A percentile compares a stretch with the other conserved stretches of the same genome.
Evolutionary conservation across 768 basidiomycete species (phyloP).

Genomic region (Favolaschia claudopus): DNA sequence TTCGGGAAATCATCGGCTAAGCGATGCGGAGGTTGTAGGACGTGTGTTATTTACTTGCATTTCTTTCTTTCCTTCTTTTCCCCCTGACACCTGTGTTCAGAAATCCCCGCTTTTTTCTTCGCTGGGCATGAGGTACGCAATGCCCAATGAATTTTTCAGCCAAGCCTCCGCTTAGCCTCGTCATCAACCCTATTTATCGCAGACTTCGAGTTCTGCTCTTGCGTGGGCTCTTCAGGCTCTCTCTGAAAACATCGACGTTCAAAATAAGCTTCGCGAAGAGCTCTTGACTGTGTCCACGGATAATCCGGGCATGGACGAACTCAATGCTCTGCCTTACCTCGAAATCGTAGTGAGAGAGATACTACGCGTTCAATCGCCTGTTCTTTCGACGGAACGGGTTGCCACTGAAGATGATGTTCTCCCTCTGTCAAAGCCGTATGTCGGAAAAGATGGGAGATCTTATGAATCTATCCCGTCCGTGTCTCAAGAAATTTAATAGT

Average conservation of each 20-base stretch:
- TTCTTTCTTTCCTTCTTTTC: slow-evolving; percentile 1
- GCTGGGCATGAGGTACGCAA: slow-evolving; percentile 41
- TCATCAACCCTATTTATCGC: neutral
- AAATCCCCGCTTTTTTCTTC: slow-evolving; percentile 51
- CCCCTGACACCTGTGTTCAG: slow-evolving; percentile 8
- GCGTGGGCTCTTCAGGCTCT: slow-evolving; percentile 55
- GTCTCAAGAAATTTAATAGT: neutral
- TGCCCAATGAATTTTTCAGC: too few relatives aligned
- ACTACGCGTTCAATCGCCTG: slow-evolving; percentile 62
- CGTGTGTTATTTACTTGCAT: slow-evolving; percentile 35
- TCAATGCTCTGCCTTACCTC: slow-evolving; percentile 47
- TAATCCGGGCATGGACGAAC: slow-evolving; percentile 49
- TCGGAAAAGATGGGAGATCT: slow-evolving; percentile 50
- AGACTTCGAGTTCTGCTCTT: neutral
- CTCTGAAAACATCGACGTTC: slow-evolving; percentile 43
- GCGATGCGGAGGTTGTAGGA: slow-evolving; percentile 54
- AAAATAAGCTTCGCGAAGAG: slow-evolving; percentile 54
- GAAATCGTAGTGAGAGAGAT: slow-evolving; percentile 56
- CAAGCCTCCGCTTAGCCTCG: too few relatives aligned
- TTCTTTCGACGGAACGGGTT: slow-evolving; percentile 48
- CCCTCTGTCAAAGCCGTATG: slow-evolving; percentile 55
- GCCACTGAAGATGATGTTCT: slow-evolving; percentile 62
- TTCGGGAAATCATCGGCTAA: slow-evolving; percentile 48
- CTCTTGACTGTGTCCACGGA: slow-evolving; percentile 42
- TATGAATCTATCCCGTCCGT: slow-evolving; percentile 42